These are phyloP conservation scores for Diversispora epigaea DNA, from an alignment of 192 early-diverging fungal species.

Conservation along the genomic window DNA sequence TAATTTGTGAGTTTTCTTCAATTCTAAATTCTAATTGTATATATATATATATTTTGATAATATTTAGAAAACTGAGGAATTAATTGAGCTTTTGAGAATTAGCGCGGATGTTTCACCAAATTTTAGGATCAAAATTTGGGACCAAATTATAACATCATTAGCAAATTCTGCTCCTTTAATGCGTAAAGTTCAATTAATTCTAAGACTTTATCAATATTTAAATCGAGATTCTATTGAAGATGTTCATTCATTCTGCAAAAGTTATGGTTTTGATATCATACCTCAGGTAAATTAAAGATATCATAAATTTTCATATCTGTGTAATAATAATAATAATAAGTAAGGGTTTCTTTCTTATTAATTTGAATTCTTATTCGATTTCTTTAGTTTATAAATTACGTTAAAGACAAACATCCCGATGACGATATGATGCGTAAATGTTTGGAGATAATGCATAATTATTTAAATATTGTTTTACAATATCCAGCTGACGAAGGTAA, in stretches of 20 bases:
- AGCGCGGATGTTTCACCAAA: constrained; percentile 20
- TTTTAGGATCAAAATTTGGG: constrained; percentile 24
- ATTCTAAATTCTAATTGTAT: not conserved
- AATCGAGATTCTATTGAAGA: constrained; percentile 27
- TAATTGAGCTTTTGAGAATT: constrained; percentile 16
- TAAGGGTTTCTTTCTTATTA: not conserved
- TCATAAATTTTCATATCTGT: not conserved
- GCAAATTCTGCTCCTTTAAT: not conserved
- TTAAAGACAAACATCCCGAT: constrained; percentile 20
- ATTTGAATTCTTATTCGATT: not conserved
- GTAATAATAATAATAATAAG: not conserved
- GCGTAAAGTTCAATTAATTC: constrained; percentile 1
- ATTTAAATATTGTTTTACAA: constrained; percentile 1
- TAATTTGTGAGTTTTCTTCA: not conserved
- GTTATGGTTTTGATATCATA: constrained; percentile 18
- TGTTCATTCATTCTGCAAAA: constrained; percentile 21
- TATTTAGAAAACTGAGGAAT: constrained; percentile 30
- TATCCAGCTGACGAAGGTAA: constrained; percentile 26
- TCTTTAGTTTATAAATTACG: not conserved
- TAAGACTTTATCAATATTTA: constrained; percentile 21
- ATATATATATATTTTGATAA: too few relatives aligned
- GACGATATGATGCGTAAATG: constrained; percentile 27
- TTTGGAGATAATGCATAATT: constrained; percentile 8
- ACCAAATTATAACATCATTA: not conserved
- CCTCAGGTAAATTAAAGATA: constrained; percentile 12